phyloP scores from a whole-genome alignment of 148 eudicot species.

The Hydrangea macrophylla region DNA sequence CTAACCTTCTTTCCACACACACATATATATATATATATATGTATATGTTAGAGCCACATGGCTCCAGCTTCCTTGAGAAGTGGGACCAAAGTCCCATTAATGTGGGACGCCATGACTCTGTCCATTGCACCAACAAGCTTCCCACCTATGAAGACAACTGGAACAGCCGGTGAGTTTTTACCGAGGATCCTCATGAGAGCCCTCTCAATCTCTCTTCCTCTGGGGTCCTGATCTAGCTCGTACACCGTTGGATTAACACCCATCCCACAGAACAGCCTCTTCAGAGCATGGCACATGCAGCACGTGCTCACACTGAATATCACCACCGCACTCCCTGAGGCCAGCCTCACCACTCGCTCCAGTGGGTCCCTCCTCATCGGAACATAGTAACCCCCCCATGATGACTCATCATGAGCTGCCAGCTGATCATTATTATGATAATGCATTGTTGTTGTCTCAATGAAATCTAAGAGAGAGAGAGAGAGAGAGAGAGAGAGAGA shows the following conservation, averaged over 20 bases:
- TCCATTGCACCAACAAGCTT: constrained; percentile 49
- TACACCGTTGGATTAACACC: too few species aligned
- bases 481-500: too few species aligned
- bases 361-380: too few species aligned
- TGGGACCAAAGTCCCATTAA: constrained; percentile 41
- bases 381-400: too few species aligned
- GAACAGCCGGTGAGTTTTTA: constrained; percentile 15
- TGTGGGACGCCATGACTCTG: constrained; percentile 59
- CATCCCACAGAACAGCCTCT: too few species aligned
- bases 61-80: constrained; percentile 55
- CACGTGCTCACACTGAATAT: constrained; percentile 12
- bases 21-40: too few species aligned
- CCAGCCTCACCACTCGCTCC: constrained; percentile 2
- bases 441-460: too few species aligned
- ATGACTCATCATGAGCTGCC: too few species aligned
- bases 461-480: too few species aligned
- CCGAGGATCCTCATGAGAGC: constrained; percentile 20
- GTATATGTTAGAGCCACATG: not conserved
- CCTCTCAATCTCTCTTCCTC: constrained; percentile 17
- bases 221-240: constrained; percentile 17
- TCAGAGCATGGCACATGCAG: too few species aligned
- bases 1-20: too few species aligned
- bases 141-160: constrained; percentile 46
- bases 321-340: constrained; percentile 11
- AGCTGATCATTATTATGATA: too few species aligned